These are phyloP conservation scores for Ogataea corticis DNA, from an alignment of 805 yeast genomes.

Conservation along the genomic window DNA sequence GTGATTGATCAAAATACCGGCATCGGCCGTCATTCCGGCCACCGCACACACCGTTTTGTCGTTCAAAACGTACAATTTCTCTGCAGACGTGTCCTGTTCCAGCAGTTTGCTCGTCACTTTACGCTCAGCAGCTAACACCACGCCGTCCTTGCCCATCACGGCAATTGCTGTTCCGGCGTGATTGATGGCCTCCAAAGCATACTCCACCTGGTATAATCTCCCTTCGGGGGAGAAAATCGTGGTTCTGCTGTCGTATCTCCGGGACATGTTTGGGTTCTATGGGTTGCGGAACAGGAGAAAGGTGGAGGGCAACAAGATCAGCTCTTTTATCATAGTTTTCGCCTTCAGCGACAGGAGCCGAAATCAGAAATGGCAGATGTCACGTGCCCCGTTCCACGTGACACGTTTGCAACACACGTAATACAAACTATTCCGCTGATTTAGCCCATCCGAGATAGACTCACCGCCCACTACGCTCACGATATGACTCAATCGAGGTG, in stretches of 20 bases:
- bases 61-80: constrained; percentile 83
- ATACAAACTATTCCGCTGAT: too few species aligned
- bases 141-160: constrained; percentile 76
- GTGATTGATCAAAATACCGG: constrained; percentile 81
- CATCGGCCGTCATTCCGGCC: constrained; percentile 98
- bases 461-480: too few species aligned
- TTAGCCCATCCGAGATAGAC: too few species aligned
- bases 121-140: constrained; percentile 94
- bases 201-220: constrained; percentile 93
- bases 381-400: too few species aligned
- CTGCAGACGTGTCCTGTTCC: constrained; percentile 92
- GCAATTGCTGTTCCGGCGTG: constrained; percentile 86
- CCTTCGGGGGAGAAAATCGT: constrained; percentile 99
- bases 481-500: too few species aligned
- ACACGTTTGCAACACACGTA: too few species aligned
- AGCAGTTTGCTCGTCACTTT: constrained; percentile 90
- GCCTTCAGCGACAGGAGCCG: constrained; percentile 9
- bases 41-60: constrained; percentile 79
- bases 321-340: constrained; percentile 5
- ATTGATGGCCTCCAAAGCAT: constrained; percentile 78
- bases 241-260: constrained; percentile 99
- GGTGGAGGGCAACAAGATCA: too few species aligned
- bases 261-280: constrained; percentile 50
- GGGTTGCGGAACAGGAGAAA: neutral
- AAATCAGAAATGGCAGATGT: too few species aligned